Conservation (phyloP, 2,329 filamentous ascomycete genomes). For the Davidsoniella neocaledoniae region DNA sequence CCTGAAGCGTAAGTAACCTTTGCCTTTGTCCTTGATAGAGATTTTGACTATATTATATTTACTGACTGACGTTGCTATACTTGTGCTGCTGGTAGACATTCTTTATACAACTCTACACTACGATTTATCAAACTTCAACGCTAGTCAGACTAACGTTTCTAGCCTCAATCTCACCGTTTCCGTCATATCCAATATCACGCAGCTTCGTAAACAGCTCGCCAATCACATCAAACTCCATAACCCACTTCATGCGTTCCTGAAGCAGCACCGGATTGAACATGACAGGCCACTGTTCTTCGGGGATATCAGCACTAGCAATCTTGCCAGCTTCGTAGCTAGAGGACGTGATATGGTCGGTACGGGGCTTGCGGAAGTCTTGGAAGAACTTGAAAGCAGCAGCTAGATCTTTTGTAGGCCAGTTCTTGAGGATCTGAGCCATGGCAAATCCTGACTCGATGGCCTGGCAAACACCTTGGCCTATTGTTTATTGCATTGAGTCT, state of each 20-base stretch:
- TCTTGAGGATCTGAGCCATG: constrained; percentile 18
- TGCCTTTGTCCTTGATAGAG: too few relatives aligned
- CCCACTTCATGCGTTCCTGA: constrained; percentile 21
- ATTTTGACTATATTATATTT: too few relatives aligned
- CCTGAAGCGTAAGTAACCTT: too few relatives aligned
- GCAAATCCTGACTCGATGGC: constrained; percentile 21
- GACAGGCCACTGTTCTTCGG: constrained; percentile 17
- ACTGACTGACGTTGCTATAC: background rate
- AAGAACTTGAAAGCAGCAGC: constrained; percentile 20
- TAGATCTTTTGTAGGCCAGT: constrained; percentile 18
- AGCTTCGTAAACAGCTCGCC: constrained; percentile 15
- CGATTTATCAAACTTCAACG: too few relatives aligned
- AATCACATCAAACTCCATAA: constrained; percentile 22
- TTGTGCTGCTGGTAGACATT: background rate
- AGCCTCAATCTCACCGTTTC: background rate
- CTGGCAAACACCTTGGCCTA: constrained; percentile 20
- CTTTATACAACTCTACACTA: too few relatives aligned
- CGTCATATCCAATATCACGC: background rate
- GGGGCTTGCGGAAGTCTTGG: constrained; percentile 21
- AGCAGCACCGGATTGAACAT: constrained; percentile 18
- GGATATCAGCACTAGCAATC: constrained; percentile 20
- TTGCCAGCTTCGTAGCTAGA: constrained; percentile 22
- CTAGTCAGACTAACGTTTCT: background rate
- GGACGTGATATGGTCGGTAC: constrained; percentile 20
- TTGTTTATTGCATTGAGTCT: background rate